A percentile compares a stretch with the other conserved stretches of the same genome.
phyloP scores from a whole-genome alignment of 345 rosid genomes.

The Boechera retrofracta region DNA sequence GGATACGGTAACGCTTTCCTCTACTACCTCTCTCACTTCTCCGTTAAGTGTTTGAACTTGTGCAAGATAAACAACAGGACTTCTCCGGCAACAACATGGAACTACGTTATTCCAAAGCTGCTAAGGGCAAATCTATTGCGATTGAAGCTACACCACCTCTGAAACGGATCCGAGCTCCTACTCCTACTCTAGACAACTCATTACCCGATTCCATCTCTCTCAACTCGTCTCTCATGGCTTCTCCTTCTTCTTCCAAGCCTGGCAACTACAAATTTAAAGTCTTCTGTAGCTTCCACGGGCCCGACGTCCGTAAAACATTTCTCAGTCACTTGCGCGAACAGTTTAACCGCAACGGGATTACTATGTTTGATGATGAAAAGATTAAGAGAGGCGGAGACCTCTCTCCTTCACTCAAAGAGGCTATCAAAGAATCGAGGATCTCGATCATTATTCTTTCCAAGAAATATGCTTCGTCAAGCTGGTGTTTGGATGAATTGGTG shows the following conservation, averaged over 20 bases:
- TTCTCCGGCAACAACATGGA: no score
- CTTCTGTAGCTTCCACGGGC: background rate
- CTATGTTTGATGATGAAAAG: background rate
- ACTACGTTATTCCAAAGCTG: no score
- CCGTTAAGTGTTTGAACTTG: no score
- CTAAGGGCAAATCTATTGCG: no score
- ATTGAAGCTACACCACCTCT: no score
- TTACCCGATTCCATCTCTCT: background rate
- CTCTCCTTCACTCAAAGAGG: background rate
- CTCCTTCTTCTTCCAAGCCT: background rate
- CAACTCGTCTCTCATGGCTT: background rate
- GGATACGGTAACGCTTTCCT: no score
- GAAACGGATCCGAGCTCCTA: no score
- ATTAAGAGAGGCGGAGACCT: conserved; percentile 12
- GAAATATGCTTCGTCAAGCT: conserved; percentile 28
- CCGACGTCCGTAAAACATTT: background rate
- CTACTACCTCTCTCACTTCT: no score
- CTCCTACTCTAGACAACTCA: no score
- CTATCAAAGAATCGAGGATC: conserved; percentile 30
- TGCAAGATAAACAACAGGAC: no score
- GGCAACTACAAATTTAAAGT: background rate
- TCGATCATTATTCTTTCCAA: conserved; percentile 26
- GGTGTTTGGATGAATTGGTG: conserved; percentile 41
- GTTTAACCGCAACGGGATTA: background rate
- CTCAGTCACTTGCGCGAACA: background rate